Percentiles rank a stretch among this genome's conserved stretches.
Conservation (phyloP, 164 flowering plant species). For the Umbellularia californica region DNA sequence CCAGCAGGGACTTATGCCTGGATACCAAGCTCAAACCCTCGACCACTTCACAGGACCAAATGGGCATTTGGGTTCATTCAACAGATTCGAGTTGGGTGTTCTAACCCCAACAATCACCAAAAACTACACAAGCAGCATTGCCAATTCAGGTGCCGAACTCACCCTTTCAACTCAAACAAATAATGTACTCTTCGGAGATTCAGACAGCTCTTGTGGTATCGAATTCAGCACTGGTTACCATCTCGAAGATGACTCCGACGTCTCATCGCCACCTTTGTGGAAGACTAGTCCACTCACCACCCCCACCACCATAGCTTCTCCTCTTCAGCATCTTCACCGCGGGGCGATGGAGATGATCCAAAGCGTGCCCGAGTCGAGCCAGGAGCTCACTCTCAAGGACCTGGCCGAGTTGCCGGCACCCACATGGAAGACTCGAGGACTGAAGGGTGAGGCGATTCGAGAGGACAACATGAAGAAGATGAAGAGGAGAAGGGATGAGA, state of each 20-base stretch:
- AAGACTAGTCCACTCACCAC: constrained; percentile 17
- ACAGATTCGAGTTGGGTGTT: not conserved
- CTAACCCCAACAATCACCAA: not conserved
- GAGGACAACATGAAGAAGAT: constrained; percentile 17
- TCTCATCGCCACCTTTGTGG: constrained; percentile 52
- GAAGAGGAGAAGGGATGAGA: constrained; percentile 1
- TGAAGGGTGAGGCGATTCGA: constrained; percentile 1
- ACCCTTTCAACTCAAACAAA: too few species aligned
- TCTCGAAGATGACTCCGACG: constrained; percentile 26
- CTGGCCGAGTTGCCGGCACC: constrained; percentile 42
- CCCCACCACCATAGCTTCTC: constrained; percentile 18
- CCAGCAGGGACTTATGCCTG: not conserved
- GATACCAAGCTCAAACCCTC: constrained; percentile 6
- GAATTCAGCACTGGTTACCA: constrained; percentile 16
- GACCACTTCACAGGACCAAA: not conserved
- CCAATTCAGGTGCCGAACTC: not conserved
- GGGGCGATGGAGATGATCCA: constrained; percentile 73
- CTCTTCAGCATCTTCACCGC: constrained; percentile 20
- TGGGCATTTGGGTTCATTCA: not conserved
- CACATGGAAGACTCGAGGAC: constrained; percentile 7
- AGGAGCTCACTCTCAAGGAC: constrained; percentile 73
- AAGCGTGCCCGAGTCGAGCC: constrained; percentile 60
- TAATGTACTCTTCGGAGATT: too few species aligned
- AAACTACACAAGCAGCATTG: not conserved
- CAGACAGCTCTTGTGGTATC: not conserved